Conservation (phyloP, 768 basidiomycete genomes). For the Serendipita sp. region DNA sequence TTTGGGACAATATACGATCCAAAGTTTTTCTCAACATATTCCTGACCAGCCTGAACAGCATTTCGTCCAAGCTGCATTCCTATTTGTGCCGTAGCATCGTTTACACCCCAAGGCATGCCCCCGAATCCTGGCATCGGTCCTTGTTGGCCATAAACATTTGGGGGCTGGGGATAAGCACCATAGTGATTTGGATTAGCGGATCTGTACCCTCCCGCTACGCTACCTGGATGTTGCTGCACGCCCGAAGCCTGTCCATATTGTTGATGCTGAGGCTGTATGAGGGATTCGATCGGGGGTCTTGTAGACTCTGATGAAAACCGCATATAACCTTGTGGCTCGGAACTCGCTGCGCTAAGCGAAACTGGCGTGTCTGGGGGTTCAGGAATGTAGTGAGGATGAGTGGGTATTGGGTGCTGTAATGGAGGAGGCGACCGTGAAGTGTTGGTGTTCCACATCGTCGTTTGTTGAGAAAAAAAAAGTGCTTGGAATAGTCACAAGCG, state of each 20-base stretch:
- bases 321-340: constrained; percentile 58
- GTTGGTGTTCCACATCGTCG: background rate
- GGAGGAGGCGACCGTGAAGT: constrained; percentile 51
- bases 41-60: constrained; percentile 86
- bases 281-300: constrained; percentile 18
- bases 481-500: background rate
- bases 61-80: constrained; percentile 90
- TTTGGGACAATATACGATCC: constrained; percentile 17
- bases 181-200: constrained; percentile 33
- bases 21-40: constrained; percentile 91
- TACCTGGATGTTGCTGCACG: constrained; percentile 11
- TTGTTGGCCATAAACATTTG: constrained; percentile 15
- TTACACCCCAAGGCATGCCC: constrained; percentile 37
- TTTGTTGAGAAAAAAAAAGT: background rate
- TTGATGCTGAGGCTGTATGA: constrained; percentile 14
- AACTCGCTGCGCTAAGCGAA: constrained; percentile 8
- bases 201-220: constrained; percentile 29
- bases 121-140: constrained; percentile 25
- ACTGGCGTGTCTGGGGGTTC: constrained; percentile 63
- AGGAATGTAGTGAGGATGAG: constrained; percentile 73
- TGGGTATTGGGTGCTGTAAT: constrained; percentile 75
- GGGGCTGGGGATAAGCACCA: constrained; percentile 23
- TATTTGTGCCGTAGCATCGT: constrained; percentile 87
- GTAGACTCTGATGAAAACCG: constrained; percentile 30
- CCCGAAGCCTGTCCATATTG: constrained; percentile 10